Base-by-base conservation (phyloP, 176 grass and related monocot species). In the Aegilops bicornis region DNA sequence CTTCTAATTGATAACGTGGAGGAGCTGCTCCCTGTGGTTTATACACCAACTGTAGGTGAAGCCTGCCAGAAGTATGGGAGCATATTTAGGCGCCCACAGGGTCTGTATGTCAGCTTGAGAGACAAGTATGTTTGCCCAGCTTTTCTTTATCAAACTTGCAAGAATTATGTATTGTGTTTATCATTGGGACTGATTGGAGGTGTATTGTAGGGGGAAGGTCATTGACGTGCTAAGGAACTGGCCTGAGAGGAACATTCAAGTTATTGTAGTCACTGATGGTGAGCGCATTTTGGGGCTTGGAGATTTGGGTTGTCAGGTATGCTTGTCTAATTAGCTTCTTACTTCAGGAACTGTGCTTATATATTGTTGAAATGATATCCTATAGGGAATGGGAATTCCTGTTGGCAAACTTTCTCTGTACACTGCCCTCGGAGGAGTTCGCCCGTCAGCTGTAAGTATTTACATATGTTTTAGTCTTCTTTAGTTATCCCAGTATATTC, bases 61-160 rank as follows among this genome's bases (percentile, higher is more conserved):
- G 97, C 97, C n/a, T 99, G 97, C 89, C 94, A 99, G 89, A 99
- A 99, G 60, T 99, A 99, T 89, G 97, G 97, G 13, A 96, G 85
- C 88, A 99, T 99, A 71, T 97, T 96, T 74, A 78, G 89, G 76
- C 87, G 64, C 14, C 97, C 97, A 24, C 97, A 99, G 87, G 97
- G 97, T 79, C 83, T 99, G 67, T 99, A 99, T 88, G 84, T 99
- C 85, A 99, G 92, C 60, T 86, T 99, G 86, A 99, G 85, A 87
- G 97, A 99, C 86, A 99, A 99, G 97, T 99, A 89, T 19, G 92
- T 87, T 71, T 7, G 31, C 35, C 48, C 23, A 77, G 64, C 69
- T 82, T 58, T 58, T 22, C 2, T 5, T 20, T 87, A 54, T 77
- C 85, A 12, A 65, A 40, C 50, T 83, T 11, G 30, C 50, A 85